A percentile compares a stretch with the other conserved stretches of the same genome.
Conservation (phyloP, 1,284 basidiomycete genomes). For the Cystobasidium pallidum region DNA sequence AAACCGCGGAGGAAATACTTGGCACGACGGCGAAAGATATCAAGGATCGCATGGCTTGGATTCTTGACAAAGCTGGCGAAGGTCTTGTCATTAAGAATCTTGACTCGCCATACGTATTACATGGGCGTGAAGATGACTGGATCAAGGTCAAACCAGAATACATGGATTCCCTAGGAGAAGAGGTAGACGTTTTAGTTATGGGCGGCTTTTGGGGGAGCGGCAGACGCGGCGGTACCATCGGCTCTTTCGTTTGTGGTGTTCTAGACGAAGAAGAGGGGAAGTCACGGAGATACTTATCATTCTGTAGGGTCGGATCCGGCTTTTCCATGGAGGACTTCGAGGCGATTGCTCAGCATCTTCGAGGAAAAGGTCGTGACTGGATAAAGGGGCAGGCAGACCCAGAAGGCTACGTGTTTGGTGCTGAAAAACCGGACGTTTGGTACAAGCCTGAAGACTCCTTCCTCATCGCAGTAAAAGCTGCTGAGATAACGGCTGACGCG, state of each 20-base stretch:
- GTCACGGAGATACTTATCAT: conserved; percentile 67
- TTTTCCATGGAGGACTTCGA: conserved; percentile 80
- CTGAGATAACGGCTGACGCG: conserved; percentile 72
- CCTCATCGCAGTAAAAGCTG: conserved; percentile 84
- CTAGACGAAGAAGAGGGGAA: conserved; percentile 59
- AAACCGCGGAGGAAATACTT: conserved; percentile 71
- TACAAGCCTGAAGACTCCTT: conserved; percentile 80
- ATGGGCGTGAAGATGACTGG: conserved; percentile 85
- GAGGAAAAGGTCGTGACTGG: conserved; percentile 56
- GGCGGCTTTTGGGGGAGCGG: conserved; percentile 60
- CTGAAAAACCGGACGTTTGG: conserved; percentile 72
- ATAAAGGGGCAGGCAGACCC: conserved; percentile 55
- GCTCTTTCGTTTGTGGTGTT: conserved; percentile 58
- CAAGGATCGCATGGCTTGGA: conserved; percentile 71
- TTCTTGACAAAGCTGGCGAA: conserved; percentile 80
- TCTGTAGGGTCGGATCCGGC: conserved; percentile 84
- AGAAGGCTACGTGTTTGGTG: conserved; percentile 47
- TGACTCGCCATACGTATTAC: conserved; percentile 74
- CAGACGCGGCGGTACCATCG: conserved; percentile 58
- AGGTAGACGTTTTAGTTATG: conserved; percentile 83
- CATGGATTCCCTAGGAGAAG: conserved; percentile 64
- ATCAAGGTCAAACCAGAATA: conserved; percentile 95
- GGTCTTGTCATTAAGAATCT: conserved; percentile 88
- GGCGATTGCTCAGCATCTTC: conserved; percentile 63
- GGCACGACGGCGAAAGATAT: conserved; percentile 80